A percentile compares a stretch with the other conserved stretches of the same genome.
phyloP scores from a whole-genome alignment of 352 stramenopile genomes.

The Pythium vanterpoolii region DNA sequence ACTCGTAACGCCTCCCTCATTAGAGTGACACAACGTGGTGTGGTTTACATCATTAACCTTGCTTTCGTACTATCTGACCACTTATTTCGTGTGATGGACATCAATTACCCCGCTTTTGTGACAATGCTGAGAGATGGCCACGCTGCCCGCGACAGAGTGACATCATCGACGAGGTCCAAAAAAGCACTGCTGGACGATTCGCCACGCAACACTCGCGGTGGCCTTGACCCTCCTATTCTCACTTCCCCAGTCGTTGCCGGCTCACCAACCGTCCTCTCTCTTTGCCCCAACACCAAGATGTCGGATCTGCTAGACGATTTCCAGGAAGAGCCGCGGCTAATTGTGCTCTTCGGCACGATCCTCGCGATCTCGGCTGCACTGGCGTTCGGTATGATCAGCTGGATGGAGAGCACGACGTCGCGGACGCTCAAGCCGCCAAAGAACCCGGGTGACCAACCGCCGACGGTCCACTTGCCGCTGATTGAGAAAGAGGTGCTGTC shows the following conservation, averaged over 20 bases:
- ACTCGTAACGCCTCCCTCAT: neutral
- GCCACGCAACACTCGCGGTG: neutral
- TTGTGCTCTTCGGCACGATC: conserved; percentile 28
- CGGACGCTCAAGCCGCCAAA: conserved; percentile 50
- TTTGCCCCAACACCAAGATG: neutral
- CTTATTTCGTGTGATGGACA: conserved; percentile 14
- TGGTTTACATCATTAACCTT: too few species aligned
- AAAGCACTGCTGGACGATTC: neutral
- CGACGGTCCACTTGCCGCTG: conserved; percentile 70
- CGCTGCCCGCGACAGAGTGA: conserved; percentile 6
- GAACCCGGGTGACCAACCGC: conserved; percentile 29
- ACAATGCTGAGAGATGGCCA: neutral
- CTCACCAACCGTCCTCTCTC: neutral
- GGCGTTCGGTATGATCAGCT: conserved; percentile 30
- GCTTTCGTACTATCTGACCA: too few species aligned
- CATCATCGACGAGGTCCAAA: conserved; percentile 16
- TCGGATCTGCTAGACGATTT: conserved; percentile 8
- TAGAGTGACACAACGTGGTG: conserved; percentile 1
- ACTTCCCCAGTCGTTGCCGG: neutral
- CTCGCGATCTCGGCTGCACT: conserved; percentile 43
- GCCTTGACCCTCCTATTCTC: neutral
- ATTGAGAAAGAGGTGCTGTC: conserved; percentile 90
- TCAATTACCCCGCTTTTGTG: conserved; percentile 4
- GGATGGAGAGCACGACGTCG: conserved; percentile 25
- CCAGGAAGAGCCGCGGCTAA: conserved; percentile 18